Evolutionary conservation across 2,329 filamentous ascomycete genomes (phyloP), one percentile per base, ranked within the genome.

Genomic region (Catunica adiposa): DNA sequence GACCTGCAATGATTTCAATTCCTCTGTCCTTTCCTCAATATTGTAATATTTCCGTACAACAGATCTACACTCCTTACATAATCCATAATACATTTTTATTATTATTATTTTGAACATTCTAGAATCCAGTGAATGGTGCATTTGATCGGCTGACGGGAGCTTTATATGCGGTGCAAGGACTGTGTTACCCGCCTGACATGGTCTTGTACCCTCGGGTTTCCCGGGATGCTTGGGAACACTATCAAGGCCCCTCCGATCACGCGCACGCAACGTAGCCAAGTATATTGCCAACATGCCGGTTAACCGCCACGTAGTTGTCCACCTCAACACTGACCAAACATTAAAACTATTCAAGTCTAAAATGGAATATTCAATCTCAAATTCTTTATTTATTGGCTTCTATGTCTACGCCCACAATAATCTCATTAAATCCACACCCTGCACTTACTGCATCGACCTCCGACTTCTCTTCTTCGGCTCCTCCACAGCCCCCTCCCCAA

Each of bases 391-490:
- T n/a, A n/a, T n/a, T n/a, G n/a, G n/a, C n/a, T n/a, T 44, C 20
- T 44, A 44, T n/a, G 15, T 44, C 20, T 17, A 8, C 40, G 31
- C n/a, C 22, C 48, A 29, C 48, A 20, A 23, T 31, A n/a, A 14
- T 51, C 17, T 29, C n/a, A 26, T n/a, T 31, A 37, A 29, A n/a
- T 17, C 20, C 8, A 3, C 40, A 4, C 40, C 20, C 25, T 31
- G 23, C 23, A 3, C 22, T 20, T 9, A 20, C 15, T 51, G 48
- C 7, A 54, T 42, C 38, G 52, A 58, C 52, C 52, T 51, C 22
- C 56, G 44, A 6, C 34, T 47, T 15, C 56, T 44, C 56, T 54
- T 58, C 29, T 54, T 48, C 2, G 52, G 34, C 7, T 51, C 52
- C 5, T 51, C 15, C 5, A n/a, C 50, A 2, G 55, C 25, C 14